Evolutionary conservation across 2,329 filamentous ascomycete species (phyloP), one percentile per base, ranked within the genome.

Genomic region (Cercospora berteroae): DNA sequence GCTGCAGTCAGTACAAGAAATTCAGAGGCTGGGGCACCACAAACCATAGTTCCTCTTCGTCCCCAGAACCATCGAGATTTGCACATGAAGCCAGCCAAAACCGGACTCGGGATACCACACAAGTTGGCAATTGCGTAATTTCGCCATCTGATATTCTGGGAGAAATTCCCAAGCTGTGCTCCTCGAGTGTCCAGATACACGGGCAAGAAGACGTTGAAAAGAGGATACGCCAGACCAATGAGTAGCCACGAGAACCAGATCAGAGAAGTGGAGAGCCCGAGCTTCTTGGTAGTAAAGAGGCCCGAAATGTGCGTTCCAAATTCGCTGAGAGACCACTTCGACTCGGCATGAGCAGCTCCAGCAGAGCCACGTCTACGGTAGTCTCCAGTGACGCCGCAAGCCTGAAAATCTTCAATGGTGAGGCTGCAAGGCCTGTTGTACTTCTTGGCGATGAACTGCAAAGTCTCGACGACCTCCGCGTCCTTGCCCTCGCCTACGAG

Each of bases 201-300:
- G 0, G 87, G 87, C 1, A 93, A 80, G 76, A 93, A 93, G 63
- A 92, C 89, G 70, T 91, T 90, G 78, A 90, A 93, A 0, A 93
- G 81, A 0, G 90, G 90, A 72, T 92, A 93, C 0, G 88, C 89
- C 59, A 57, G 31, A 60, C 71, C 71, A n/a, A 72, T 72, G 23
- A 74, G 66, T 13, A 70, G 60, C 90, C 90, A 93, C 0, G 86
- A 89, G 5, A 90, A 74, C 86, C 88, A 91, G 69, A 92, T 87
- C 67, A 92, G 79, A 0, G 80, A 69, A 0, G 89, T 93, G 0
- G 86, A 89, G 2, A 88, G 74, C 1, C 80, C 86, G 64, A 92
- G 86, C 65, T 82, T 84, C 62, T 77, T 84, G 0, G 88, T 90
- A 0, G 81, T 79, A 72, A 90, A 93, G 1, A 93, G 83, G 2